Base-by-base conservation (phyloP, 257 asterid species). In the Solanum sejunctum region DNA sequence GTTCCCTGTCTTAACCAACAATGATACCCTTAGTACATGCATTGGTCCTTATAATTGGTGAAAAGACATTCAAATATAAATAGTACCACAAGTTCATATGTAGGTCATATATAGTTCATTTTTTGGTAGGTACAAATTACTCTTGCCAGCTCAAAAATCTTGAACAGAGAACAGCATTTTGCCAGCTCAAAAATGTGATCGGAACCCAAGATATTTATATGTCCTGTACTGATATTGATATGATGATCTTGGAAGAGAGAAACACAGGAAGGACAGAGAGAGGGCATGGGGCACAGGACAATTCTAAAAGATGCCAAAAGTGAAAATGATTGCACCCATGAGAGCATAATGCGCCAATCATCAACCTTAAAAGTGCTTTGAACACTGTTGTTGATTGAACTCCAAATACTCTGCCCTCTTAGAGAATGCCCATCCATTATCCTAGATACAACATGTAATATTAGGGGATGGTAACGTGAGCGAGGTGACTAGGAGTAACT, bases 301-400 rank as follows among this genome's bases (percentile, higher is more conserved):
- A 23, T 75, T 49, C 60, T 75, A 75, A 75, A 75, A 75, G 60
- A 61, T 47, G 64, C 82, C 63, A 51, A 77, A 77, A 77, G 82
- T 51, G 82, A 51, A 51, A 77, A 51, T 77, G 82, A 51, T 77
- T 51, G 47, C 52, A 77, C 82, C 39, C 61, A 77, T 23, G 10
- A 51, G 63, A 52, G 82, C 82, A 77, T 77, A 77, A 77, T 77
- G 82, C 63, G 47, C 82, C 82, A 77, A 77, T 77, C 82, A 77
- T 77, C 47, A 77, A 51, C 60, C 63, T 51, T 23, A 26, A 51
- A 51, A 77, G 82, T 28, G 47, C 47, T 52, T 77, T 77, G 63
- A 77, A 77, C 20, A 77, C 82, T 77, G 26, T 77, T 49, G 10
- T 51, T 52, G 82, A 77, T 77, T 49, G 82, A 77, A 77, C 82